Percentiles rank a stretch among this genome's conserved stretches.
phyloP scores from a whole-genome alignment of 805 yeast genomes.

The Candida corydali region DNA sequence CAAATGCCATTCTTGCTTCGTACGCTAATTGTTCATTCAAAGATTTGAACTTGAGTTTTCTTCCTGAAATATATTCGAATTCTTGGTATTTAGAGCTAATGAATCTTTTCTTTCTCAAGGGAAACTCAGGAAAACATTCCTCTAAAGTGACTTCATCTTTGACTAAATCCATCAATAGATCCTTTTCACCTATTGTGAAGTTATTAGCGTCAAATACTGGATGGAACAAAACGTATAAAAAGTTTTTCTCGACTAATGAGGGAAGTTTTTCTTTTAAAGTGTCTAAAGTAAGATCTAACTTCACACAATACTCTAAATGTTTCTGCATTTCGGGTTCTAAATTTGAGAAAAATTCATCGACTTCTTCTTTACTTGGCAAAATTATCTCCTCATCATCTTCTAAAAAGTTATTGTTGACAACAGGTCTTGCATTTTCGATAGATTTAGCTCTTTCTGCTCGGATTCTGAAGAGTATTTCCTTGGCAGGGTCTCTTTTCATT shows the following conservation, averaged over 20 bases:
- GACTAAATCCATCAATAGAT: conserved; percentile 14
- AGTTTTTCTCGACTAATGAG: neutral
- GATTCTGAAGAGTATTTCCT: neutral
- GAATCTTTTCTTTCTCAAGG: conserved; percentile 20
- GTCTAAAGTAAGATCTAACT: conserved; percentile 1
- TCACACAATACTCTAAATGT: conserved; percentile 4
- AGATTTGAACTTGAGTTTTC: conserved; percentile 26
- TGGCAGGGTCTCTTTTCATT: neutral
- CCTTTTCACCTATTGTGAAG: conserved; percentile 24
- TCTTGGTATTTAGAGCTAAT: conserved; percentile 19
- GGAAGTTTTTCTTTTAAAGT: conserved; percentile 1
- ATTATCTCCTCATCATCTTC: conserved; percentile 2
- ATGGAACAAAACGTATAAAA: neutral
- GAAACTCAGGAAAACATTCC: conserved; percentile 15
- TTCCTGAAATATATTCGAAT: conserved; percentile 17
- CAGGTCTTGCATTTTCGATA: neutral
- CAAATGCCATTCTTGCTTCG: conserved; percentile 36
- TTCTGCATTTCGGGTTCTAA: neutral
- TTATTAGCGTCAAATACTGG: neutral
- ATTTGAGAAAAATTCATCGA: neutral
- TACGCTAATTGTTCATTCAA: conserved; percentile 30
- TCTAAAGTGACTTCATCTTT: conserved; percentile 12
- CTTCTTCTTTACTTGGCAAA: neutral
- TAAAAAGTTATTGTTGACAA: conserved; percentile 2
- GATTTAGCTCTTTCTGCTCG: neutral